Conservation (phyloP, 2,329 filamentous ascomycete genomes). For the Ceratocystis cacaofunesta region DNA sequence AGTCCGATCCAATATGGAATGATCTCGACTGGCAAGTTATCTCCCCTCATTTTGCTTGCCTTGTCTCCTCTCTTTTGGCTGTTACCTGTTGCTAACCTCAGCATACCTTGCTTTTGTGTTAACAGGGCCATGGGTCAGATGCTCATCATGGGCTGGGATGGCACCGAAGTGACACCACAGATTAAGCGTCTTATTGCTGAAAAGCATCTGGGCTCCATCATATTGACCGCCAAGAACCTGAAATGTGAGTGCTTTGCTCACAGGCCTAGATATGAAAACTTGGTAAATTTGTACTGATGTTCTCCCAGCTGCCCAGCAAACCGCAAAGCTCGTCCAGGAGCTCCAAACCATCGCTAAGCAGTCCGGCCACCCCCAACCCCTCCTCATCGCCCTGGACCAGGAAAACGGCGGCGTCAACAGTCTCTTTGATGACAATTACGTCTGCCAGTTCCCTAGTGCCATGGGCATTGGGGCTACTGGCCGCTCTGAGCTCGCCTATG, state of each 20-base stretch:
- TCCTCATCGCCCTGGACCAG: constrained; percentile 85
- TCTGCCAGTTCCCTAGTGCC: constrained; percentile 89
- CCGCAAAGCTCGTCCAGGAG: constrained; percentile 74
- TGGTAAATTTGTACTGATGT: background rate
- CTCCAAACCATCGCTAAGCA: constrained; percentile 83
- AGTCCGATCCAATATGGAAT: constrained; percentile 52
- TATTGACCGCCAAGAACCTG: constrained; percentile 70
- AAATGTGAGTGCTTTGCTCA: constrained; percentile 45
- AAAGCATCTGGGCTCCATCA: constrained; percentile 76
- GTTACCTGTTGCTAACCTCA: constrained; percentile 24
- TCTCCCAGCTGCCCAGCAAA: constrained; percentile 70
- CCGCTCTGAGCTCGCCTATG: constrained; percentile 69
- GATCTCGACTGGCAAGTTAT: constrained; percentile 52
- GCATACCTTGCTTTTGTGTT: constrained; percentile 6
- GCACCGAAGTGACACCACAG: constrained; percentile 67
- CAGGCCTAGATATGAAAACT: constrained; percentile 6
- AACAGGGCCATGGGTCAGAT: constrained; percentile 57
- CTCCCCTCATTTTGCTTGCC: constrained; percentile 23
- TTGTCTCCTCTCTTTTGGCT: constrained; percentile 11
- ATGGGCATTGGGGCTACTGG: constrained; percentile 95
- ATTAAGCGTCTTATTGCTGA: constrained; percentile 68
- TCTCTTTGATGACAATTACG: constrained; percentile 86
- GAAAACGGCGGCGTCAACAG: constrained; percentile 98
- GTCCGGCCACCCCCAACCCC: constrained; percentile 74
- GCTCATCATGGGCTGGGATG: constrained; percentile 76